Evolutionary conservation across 2,329 filamentous ascomycete genomes (phyloP).

Genomic region (Shiraia sp.): DNA sequence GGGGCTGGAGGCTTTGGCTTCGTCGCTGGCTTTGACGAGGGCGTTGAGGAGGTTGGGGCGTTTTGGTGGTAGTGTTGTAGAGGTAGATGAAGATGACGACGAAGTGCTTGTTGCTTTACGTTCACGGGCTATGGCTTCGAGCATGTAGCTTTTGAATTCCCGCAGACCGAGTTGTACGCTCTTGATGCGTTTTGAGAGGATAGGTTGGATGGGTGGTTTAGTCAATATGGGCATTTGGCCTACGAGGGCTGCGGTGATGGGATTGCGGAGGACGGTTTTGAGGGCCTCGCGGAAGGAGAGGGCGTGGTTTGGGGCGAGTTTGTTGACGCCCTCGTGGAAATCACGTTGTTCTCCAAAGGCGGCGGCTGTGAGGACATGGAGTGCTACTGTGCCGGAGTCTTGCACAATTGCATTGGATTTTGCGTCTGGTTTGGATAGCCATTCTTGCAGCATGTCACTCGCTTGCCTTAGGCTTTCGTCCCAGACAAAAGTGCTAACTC

Average conservation of each 20-base stretch:
- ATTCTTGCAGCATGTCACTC: constrained; percentile 17
- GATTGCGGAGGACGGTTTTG: constrained; percentile 28
- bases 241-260: constrained; percentile 19
- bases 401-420: constrained; percentile 27
- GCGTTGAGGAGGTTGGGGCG: constrained; percentile 32
- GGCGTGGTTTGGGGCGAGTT: constrained; percentile 18
- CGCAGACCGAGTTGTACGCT: constrained; percentile 3
- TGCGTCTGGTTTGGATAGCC: constrained; percentile 24
- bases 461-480: constrained; percentile 64
- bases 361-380: constrained; percentile 44
- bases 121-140: constrained; percentile 20
- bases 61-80: constrained; percentile 1
- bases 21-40: constrained; percentile 25
- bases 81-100: no score
- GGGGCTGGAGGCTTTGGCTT: constrained; percentile 2
- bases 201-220: constrained; percentile 6
- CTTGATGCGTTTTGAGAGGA: constrained; percentile 15
- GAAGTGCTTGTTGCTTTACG: not conserved
- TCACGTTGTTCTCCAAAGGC: constrained; percentile 35
- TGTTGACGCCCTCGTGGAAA: constrained; percentile 1
- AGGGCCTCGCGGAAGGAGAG: constrained; percentile 26
- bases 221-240: constrained; percentile 8
- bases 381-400: constrained; percentile 41
- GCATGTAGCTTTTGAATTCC: constrained; percentile 21
- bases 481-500: constrained; percentile 53